Percentiles rank a stretch among this genome's conserved stretches.
These are phyloP conservation scores for Penicillium sp. DNA, from an alignment of 2,329 filamentous ascomycete genomes.

Conservation along the genomic window DNA sequence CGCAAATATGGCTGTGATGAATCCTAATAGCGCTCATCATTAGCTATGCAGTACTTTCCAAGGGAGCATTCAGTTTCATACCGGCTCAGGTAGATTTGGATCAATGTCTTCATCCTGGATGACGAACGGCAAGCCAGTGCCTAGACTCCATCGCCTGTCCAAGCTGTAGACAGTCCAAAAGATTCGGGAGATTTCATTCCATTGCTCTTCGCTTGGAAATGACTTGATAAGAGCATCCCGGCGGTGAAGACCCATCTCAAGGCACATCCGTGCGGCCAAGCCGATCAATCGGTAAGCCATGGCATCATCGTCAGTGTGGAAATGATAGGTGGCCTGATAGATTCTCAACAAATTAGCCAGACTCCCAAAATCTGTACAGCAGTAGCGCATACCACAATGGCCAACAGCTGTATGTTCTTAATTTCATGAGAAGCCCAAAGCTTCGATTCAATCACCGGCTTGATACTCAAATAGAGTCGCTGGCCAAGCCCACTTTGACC, in stretches of 20 bases:
- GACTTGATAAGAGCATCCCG: slow-evolving; percentile 66
- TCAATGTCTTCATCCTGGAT: slow-evolving; percentile 85
- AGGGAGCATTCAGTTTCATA: slow-evolving; percentile 46
- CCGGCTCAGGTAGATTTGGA: slow-evolving; percentile 71
- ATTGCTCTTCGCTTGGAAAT: slow-evolving; percentile 66
- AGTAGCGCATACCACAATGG: slow-evolving; percentile 43
- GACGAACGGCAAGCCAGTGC: slow-evolving; percentile 82
- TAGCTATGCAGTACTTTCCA: neutral
- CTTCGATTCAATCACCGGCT: slow-evolving; percentile 64
- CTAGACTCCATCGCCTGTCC: slow-evolving; percentile 83
- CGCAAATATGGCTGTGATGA: slow-evolving; percentile 65
- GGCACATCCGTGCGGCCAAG: slow-evolving; percentile 72
- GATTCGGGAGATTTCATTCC: slow-evolving; percentile 64
- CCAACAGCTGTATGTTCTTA: slow-evolving; percentile 58
- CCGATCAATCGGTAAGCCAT: slow-evolving; percentile 86
- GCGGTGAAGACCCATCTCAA: slow-evolving; percentile 80
- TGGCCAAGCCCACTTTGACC: slow-evolving; percentile 73
- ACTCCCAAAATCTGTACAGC: too few species aligned
- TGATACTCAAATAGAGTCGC: slow-evolving; percentile 72
- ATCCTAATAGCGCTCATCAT: slow-evolving; percentile 32
- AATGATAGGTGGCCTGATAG: slow-evolving; percentile 71
- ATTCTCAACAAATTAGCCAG: slow-evolving; percentile 5
- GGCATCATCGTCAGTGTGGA: slow-evolving; percentile 79
- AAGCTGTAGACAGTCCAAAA: slow-evolving; percentile 88
- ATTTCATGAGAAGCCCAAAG: slow-evolving; percentile 57